Evolutionary conservation across 768 basidiomycete species (phyloP).

Genomic region (Filobasidium floriforme): DNA sequence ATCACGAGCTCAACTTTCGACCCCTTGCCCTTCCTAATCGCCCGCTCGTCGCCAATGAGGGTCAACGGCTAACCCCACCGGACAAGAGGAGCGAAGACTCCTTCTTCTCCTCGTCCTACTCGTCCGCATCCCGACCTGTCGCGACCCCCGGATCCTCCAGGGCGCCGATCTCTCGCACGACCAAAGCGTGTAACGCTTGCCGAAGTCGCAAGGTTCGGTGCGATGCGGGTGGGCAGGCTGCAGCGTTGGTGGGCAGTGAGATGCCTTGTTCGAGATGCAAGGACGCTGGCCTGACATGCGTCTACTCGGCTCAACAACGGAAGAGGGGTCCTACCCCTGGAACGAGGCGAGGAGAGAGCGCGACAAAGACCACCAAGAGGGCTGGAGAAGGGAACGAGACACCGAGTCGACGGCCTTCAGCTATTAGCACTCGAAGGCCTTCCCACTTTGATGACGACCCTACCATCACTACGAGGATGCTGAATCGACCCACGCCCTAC

Average conservation of each 20-base stretch:
- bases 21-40: background rate
- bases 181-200: slow-evolving; percentile 44
- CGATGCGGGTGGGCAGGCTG: slow-evolving; percentile 36
- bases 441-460: background rate
- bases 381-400: background rate
- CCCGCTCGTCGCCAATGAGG: background rate
- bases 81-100: background rate
- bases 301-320: slow-evolving; percentile 39
- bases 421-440: too few species aligned
- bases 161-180: slow-evolving; percentile 40
- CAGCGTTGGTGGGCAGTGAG: slow-evolving; percentile 25
- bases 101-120: background rate
- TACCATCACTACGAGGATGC: background rate
- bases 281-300: slow-evolving; percentile 36
- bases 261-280: slow-evolving; percentile 36
- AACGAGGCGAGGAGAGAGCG: slow-evolving; percentile 21
- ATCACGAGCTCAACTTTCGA: background rate
- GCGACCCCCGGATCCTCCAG: slow-evolving; percentile 17
- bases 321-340: slow-evolving; percentile 44
- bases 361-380: background rate
- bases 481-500: background rate
- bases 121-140: background rate
- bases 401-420: background rate
- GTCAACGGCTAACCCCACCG: background rate
- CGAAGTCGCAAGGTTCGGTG: slow-evolving; percentile 40